Evolutionary conservation across 352 stramenopile genomes (phyloP).

Genomic region (Phytophthora litchii): DNA sequence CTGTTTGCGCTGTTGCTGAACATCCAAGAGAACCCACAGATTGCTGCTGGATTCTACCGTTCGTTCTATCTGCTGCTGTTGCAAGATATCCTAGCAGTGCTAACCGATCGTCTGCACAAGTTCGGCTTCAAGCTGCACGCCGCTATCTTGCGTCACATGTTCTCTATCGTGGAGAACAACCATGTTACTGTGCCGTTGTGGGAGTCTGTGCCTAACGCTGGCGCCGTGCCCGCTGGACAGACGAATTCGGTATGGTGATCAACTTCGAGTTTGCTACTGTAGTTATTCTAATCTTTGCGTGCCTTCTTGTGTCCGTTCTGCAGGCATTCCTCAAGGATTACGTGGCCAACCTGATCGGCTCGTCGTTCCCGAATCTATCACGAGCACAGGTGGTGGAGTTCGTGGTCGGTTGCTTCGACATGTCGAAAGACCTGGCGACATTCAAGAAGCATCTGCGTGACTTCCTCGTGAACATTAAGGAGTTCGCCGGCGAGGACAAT

Average conservation of each 20-base stretch:
- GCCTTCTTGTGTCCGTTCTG: background rate
- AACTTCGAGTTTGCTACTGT: background rate
- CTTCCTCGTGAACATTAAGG: constrained; percentile 99
- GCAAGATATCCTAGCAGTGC: constrained; percentile 96
- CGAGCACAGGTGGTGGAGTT: constrained; percentile 95
- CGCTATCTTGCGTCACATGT: constrained; percentile 97
- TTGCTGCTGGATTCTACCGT: constrained; percentile 98
- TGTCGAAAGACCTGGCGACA: constrained; percentile 95
- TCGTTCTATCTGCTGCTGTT: constrained; percentile 95
- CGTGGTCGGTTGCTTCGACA: constrained; percentile 97
- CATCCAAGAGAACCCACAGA: constrained; percentile 93
- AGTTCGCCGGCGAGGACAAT: constrained; percentile 98
- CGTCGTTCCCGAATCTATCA: constrained; percentile 97
- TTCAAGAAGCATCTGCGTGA: constrained; percentile 99
- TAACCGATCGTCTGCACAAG: constrained; percentile 99
- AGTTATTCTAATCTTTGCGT: constrained; percentile 1
- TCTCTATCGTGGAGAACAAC: constrained; percentile 96
- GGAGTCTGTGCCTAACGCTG: constrained; percentile 87
- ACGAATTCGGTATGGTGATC: constrained; percentile 73
- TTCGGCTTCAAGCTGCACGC: constrained; percentile 99
- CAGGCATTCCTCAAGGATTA: constrained; percentile 96
- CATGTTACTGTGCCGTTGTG: constrained; percentile 97
- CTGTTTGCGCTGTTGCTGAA: constrained; percentile 97
- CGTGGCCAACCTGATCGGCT: constrained; percentile 96
- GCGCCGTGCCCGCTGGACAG: constrained; percentile 58